phyloP scores from a whole-genome alignment of 305 asterid genomes.

The Vinca major region DNA sequence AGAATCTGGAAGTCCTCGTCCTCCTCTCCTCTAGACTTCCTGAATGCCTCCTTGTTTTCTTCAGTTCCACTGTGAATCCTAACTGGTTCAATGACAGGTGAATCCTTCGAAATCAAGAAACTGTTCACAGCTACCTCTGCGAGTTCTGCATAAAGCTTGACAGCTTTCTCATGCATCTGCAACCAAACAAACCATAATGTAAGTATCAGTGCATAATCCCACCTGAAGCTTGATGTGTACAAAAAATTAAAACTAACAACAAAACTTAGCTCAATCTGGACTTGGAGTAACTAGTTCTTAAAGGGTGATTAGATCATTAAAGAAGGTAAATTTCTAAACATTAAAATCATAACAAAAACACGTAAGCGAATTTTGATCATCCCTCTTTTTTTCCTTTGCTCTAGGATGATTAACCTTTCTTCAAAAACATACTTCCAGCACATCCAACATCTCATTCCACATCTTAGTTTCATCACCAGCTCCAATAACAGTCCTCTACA shows the following conservation, averaged over 20 bases:
- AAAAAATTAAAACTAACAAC: background rate
- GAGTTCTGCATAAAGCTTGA: slow-evolving; percentile 71
- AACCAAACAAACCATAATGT: slow-evolving; percentile 7
- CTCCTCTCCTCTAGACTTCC: slow-evolving; percentile 93
- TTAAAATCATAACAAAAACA: no score
- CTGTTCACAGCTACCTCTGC: slow-evolving; percentile 90
- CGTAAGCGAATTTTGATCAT: no score
- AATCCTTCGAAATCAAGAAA: slow-evolving; percentile 82
- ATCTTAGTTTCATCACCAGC: background rate
- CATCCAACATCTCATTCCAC: background rate
- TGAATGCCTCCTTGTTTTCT: slow-evolving; percentile 88
- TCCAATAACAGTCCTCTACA: background rate
- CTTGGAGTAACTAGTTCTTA: background rate
- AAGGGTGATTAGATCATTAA: background rate
- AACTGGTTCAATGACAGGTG: slow-evolving; percentile 81
- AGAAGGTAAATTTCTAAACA: no score
- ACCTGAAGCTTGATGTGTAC: background rate
- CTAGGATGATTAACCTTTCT: background rate
- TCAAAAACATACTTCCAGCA: background rate
- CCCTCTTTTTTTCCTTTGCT: background rate
- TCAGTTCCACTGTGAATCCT: slow-evolving; percentile 92
- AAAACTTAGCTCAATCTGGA: background rate
- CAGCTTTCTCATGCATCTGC: slow-evolving; percentile 94
- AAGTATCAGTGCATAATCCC: background rate
- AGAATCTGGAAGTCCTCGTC: slow-evolving; percentile 93